Evolutionary conservation across 2,329 filamentous ascomycete genomes (phyloP), one percentile per base, ranked within the genome.

Genomic region (Colletotrichum viniferum): DNA sequence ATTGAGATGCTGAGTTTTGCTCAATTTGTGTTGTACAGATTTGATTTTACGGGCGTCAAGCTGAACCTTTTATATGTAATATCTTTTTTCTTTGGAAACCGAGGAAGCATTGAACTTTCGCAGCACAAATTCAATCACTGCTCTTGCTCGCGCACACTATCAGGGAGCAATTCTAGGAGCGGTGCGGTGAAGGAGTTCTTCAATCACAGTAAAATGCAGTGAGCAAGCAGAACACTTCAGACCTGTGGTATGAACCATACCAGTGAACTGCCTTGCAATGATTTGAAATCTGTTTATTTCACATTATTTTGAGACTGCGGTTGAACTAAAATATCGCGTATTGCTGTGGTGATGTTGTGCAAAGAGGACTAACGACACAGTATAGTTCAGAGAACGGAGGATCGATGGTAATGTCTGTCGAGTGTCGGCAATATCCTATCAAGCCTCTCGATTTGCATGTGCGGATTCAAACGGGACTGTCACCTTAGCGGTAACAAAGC

Each of bases 321-420:
- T 4, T 13, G 5, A 21, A 48, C 43, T 3, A 13, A 13, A 6
- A n/a, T n/a, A 12, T 48, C 18, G 9, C 38, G n/a, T 13, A 48
- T 7, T 48, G 3, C 1, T 6, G 1, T 21, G 4, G n/a, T 7
- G 43, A 48, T 12, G 10, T 7, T 3, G 5, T 13, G 6, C 43
- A 1, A 13, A 10, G n/a, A 7, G 18, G n/a, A 21, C 43, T 48
- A 48, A 1, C n/a, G 10, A 48, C 12, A 7, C 5, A 48, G 13
- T 13, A 2, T 48, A 7, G 4, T 13, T 48, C n/a, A 48, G 43
- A 48, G n/a, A 4, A 48, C n/a, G n/a, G n/a, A 21, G n/a, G n/a
- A 48, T 21, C 10, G 10, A 48, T 21, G 7, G 5, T 5, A 43
- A 43, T 43, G 9, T 21, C 6, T 21, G 43, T 48, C 3, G 2